phyloP scores from a whole-genome alignment of 2,329 filamentous ascomycete genomes.

The Cladosporium cucumerinum region DNA sequence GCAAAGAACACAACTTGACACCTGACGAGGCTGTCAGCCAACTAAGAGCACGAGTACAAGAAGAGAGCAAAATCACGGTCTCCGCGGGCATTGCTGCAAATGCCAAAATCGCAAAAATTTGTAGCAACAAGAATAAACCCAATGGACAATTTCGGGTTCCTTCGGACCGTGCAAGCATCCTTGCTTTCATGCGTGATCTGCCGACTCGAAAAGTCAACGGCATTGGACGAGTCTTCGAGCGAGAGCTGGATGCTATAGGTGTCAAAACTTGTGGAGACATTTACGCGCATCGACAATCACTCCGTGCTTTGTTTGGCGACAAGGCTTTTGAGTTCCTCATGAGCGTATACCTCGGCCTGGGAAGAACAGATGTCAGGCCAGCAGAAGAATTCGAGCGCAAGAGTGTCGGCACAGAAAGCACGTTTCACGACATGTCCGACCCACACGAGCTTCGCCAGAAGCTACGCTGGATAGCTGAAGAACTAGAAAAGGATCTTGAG shows the following conservation, averaged over 20 bases:
- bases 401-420: constrained; percentile 89
- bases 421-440: constrained; percentile 76
- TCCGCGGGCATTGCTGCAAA: constrained; percentile 95
- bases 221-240: constrained; percentile 88
- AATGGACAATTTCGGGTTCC: constrained; percentile 83
- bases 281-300: constrained; percentile 68
- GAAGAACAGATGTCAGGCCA: constrained; percentile 78
- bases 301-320: constrained; percentile 79
- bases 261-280: constrained; percentile 88
- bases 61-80: constrained; percentile 77
- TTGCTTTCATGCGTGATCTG: constrained; percentile 80
- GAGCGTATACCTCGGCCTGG: constrained; percentile 78
- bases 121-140: constrained; percentile 92
- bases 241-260: constrained; percentile 82
- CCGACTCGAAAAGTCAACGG: constrained; percentile 91
- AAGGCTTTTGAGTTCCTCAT: constrained; percentile 88
- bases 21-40: constrained; percentile 73
- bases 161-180: constrained; percentile 68
- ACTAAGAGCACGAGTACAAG: constrained; percentile 71
- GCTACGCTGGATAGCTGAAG: constrained; percentile 74
- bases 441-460: constrained; percentile 69
- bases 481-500: constrained; percentile 80
- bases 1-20: constrained; percentile 61
- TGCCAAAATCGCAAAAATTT: constrained; percentile 89
- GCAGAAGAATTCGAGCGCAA: constrained; percentile 89